Conservation (phyloP, 2,329 filamentous ascomycete species). For the Fusarium neocosmosporiellum region DNA sequence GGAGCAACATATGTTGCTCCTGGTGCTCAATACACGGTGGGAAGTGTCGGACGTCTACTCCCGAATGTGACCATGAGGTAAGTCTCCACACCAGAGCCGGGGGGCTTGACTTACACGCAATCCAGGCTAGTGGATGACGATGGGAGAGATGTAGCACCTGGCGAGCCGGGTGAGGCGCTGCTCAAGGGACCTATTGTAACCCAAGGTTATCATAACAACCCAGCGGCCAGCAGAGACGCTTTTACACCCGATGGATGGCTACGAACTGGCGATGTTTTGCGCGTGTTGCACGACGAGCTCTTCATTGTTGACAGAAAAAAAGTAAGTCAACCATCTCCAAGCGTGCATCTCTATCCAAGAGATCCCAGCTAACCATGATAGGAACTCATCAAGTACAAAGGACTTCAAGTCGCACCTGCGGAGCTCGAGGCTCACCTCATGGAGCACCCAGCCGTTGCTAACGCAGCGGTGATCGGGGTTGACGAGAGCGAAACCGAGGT, state of each 20-base stretch:
- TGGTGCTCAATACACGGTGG: conserved; percentile 55
- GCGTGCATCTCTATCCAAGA: not conserved
- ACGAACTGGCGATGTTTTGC: conserved; percentile 6
- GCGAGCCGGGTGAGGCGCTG: not conserved
- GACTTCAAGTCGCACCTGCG: conserved; percentile 15
- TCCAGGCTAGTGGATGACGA: not conserved
- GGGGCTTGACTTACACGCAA: not conserved
- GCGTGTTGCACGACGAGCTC: not conserved
- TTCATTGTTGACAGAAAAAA: conserved; percentile 19
- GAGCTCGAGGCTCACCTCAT: conserved; percentile 18
- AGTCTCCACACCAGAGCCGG: not conserved
- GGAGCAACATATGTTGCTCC: conserved; percentile 58
- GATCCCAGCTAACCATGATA: not conserved
- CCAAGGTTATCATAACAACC: conserved; percentile 4
- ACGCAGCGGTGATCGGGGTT: not conserved
- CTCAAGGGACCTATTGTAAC: not conserved
- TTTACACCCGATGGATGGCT: conserved; percentile 5
- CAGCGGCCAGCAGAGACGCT: not conserved
- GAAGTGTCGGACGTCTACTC: conserved; percentile 55
- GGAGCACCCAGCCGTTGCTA: not conserved
- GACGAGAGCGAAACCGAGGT: not conserved
- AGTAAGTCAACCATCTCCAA: not conserved
- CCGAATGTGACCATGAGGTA: conserved; percentile 45
- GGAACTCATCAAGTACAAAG: conserved; percentile 17
- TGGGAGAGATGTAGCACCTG: not conserved